phyloP scores from a whole-genome alignment of 306 rosid genomes.

The Mimosa pudica region DNA sequence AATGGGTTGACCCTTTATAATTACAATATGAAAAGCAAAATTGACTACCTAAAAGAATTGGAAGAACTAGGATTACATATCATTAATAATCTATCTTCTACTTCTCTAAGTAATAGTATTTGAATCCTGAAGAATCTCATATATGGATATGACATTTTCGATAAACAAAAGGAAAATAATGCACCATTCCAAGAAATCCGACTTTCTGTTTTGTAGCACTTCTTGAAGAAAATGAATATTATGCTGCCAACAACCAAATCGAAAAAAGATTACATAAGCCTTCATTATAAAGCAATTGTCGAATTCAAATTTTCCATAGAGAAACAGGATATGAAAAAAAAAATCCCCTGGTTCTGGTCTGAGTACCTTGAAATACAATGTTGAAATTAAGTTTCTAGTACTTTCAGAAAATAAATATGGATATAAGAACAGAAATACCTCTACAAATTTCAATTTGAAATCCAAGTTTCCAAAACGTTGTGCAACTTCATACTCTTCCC shows the following conservation, averaged over 20 bases:
- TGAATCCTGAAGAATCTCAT: constrained; percentile 81
- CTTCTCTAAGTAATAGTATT: constrained; percentile 43
- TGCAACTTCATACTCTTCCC: constrained; percentile 93
- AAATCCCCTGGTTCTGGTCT: background rate
- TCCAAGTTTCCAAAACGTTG: constrained; percentile 94
- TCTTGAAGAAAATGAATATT: constrained; percentile 97
- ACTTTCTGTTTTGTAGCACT: constrained; percentile 93
- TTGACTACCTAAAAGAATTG: constrained; percentile 35
- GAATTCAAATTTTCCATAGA: constrained; percentile 1
- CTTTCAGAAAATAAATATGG: background rate
- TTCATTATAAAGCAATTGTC: background rate
- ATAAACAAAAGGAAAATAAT: constrained; percentile 82
- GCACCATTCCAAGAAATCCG: constrained; percentile 97
- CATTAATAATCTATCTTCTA: constrained; percentile 34
- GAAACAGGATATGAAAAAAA: background rate
- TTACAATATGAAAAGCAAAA: constrained; percentile 13
- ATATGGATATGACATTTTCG: constrained; percentile 75
- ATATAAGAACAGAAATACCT: constrained; percentile 52
- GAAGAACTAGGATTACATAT: constrained; percentile 28
- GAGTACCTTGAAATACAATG: constrained; percentile 17
- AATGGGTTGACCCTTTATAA: background rate
- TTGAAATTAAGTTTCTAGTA: constrained; percentile 19
- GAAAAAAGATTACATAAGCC: background rate
- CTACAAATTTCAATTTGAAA: constrained; percentile 85
- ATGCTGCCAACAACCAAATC: constrained; percentile 64